These are phyloP conservation scores for Lepidium africanum DNA, from an alignment of 345 rosid genomes.

Conservation along the genomic window DNA sequence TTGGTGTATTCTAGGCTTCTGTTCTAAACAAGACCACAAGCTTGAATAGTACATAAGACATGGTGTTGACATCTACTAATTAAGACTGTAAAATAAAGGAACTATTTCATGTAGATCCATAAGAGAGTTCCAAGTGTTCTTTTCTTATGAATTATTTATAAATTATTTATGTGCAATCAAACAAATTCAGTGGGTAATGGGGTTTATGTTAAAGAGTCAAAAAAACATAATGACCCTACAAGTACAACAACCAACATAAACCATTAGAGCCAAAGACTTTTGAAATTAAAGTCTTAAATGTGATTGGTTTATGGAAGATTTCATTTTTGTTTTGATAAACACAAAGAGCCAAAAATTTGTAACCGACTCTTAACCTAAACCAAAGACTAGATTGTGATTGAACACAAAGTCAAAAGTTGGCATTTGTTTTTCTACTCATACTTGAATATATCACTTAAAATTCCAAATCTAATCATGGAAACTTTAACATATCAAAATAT, in stretches of 20 bases:
- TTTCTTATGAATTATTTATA: neutral
- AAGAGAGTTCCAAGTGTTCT: neutral
- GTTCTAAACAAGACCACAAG: neutral
- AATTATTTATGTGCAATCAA: neutral
- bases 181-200: conserved; percentile 12
- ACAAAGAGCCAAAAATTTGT: neutral
- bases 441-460: conserved; percentile 5
- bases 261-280: conserved; percentile 27
- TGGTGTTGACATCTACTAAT: neutral
- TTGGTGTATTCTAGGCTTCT: neutral
- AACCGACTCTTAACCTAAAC: conserved; percentile 16
- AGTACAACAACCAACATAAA: conserved; percentile 15
- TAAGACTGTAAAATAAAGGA: neutral
- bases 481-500: neutral
- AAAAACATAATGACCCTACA: conserved; percentile 20
- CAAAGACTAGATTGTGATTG: conserved; percentile 19
- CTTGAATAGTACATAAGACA: neutral
- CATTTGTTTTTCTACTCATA: neutral
- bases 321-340: conserved; percentile 18
- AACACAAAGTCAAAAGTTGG: conserved; percentile 17
- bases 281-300: conserved; percentile 7
- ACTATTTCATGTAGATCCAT: neutral
- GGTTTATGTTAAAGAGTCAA: neutral
- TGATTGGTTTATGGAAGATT: conserved; percentile 3
- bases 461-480: conserved; percentile 3